Evolutionary conservation across 2,329 filamentous ascomycete species (phyloP).

Genomic region (Dothideomycetidae sp.): DNA sequence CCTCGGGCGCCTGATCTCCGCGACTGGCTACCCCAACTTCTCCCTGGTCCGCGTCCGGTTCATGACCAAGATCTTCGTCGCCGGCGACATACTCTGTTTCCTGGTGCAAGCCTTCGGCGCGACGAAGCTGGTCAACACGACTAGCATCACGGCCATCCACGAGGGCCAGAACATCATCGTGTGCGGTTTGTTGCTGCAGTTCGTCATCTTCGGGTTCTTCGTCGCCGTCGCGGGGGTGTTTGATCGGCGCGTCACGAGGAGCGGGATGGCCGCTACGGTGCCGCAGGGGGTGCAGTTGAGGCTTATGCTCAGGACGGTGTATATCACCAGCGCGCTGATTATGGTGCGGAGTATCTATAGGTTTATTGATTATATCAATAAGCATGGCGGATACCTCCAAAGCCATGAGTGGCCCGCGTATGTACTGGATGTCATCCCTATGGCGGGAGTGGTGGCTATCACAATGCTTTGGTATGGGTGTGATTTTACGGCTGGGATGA

Average conservation of each 20-base stretch:
- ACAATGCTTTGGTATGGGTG: too few species aligned
- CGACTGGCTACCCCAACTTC: slow-evolving; percentile 28
- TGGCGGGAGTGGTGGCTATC: slow-evolving; percentile 21
- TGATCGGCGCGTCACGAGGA: slow-evolving; percentile 28
- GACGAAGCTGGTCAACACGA: slow-evolving; percentile 12
- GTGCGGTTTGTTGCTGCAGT: slow-evolving; percentile 41
- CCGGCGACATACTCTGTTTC: slow-evolving; percentile 40
- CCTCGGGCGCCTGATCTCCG: slow-evolving; percentile 31
- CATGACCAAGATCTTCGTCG: slow-evolving; percentile 42
- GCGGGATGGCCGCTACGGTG: slow-evolving; percentile 10
- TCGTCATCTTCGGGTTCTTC: slow-evolving; percentile 44
- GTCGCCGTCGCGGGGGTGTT: slow-evolving; percentile 35
- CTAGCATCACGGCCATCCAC: slow-evolving; percentile 9
- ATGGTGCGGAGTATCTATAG: slow-evolving; percentile 34
- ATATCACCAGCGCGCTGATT: slow-evolving; percentile 28
- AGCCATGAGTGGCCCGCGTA: slow-evolving; percentile 30
- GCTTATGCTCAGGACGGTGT: slow-evolving; percentile 20
- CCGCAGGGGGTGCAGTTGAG: background rate
- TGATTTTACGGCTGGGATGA: too few species aligned
- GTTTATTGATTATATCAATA: slow-evolving; percentile 35
- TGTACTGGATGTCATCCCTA: slow-evolving; percentile 31
- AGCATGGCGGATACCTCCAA: slow-evolving; percentile 28
- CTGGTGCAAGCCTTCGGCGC: slow-evolving; percentile 35
- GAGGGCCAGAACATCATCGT: slow-evolving; percentile 41
- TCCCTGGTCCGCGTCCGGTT: slow-evolving; percentile 31